Base-by-base conservation (phyloP, 108 stramenopile species). In the Cyclotella sp. region DNA sequence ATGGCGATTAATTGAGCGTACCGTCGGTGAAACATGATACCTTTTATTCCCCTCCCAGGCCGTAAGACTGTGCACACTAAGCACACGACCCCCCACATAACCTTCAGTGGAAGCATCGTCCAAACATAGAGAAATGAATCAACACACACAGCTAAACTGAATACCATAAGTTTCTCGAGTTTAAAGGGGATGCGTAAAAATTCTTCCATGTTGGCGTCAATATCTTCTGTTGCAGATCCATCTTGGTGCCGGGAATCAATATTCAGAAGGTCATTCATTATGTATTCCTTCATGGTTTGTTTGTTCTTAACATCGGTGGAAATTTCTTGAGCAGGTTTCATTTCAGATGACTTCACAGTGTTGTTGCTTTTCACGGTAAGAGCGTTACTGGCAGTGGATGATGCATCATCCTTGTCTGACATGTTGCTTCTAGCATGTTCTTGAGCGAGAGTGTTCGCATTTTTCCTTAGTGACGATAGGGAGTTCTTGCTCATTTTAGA, bases 91-190 rank as follows among this genome's bases (percentile, higher is more conserved):
- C 90, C 90, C 89, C 85, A 91, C 51, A 88, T 64, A 46, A 91
- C 90, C 46, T 92, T 90, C 52, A 99, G 60, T 29, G 97, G 97
- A 46, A 98, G 81, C 72, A 97, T 90, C 11, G 97, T 95, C 55
- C 97, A 74, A 8, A 92, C 84, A 86, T 98, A 97, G 19, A 99
- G 76, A 68, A 99, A 98, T 29, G 94, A 91, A 87, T 99, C 98
- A 16, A 95, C 72, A 68, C 94, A 97, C 30, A 98, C 88, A 59
- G 90, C 84, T 73, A 97, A 89, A 9, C 96, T 96, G 81, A 97
- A 98, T 42, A 76, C 63, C 75, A 99, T 79, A 12, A 97, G 74
- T n/a, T 74, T 69, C 87, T 99, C 98, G 29, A 99, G 80, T 40
- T 86, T 87, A 24, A 78, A 73, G 9, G 98, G 98, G 54, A 99